Evolutionary conservation across 2,329 filamentous ascomycete species (phyloP), one percentile per base, ranked within the genome.

Genomic region (Colletotrichum melonis): DNA sequence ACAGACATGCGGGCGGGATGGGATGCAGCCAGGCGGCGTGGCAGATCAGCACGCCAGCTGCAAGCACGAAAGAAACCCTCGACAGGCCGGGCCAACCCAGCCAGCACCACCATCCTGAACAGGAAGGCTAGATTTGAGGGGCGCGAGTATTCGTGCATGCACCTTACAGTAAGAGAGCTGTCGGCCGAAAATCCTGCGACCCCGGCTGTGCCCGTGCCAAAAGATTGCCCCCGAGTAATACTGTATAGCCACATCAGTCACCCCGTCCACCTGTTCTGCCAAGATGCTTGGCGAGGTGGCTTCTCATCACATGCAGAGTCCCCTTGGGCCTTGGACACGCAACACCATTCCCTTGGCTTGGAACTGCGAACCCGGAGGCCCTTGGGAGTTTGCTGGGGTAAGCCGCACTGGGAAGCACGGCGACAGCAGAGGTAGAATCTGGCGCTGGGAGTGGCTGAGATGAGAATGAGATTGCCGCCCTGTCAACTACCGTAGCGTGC

Each of bases 101-200:
- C 49, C 62, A 26, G 19, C 12, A 52, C n/a, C 16, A 26, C 49
- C 24, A 56, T 38, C 49, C 22, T n/a, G 16, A 38, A 55, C 5
- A 65, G 30, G 63, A 26, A 55, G 42, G 38, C 57, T 54, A 42
- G 38, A 7, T 42, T 42, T 42, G 38, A 42, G 38, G 38, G 19
- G 19, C 38, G 38, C 38, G 38, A 42, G 38, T 19, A 19, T 42
- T 42, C 38, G 38, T 42, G 38, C 38, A 42, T 42, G 38, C 38
- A 42, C 38, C 38, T 42, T 19, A 42, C 38, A 42, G 38, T 19
- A 42, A 7, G 16, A 24, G 42, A 54, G 22, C 55, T 60, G 66
- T 65, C 70, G 70, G 56, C 67, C 70, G 67, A 62, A 38, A 62
- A 49, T 65, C 54, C 55, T 59, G 46, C 67, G 26, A 65, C 67